Base-by-base conservation (phyloP, 2,329 filamentous ascomycete species). In the Xylariaceae sp. region DNA sequence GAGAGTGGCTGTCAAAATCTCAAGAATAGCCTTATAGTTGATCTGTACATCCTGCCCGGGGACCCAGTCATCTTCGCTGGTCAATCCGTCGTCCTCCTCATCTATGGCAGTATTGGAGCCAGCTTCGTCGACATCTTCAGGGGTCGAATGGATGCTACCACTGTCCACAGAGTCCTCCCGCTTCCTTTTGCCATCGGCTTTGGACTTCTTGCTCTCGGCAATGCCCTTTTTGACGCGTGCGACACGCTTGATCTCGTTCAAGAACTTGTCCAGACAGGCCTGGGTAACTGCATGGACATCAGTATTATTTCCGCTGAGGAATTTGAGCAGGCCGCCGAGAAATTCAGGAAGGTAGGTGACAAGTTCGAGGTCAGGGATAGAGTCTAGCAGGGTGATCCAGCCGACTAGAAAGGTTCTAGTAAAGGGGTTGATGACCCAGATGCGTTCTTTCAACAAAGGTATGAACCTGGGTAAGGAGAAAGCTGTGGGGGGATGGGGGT, bases 221-320 rank as follows among this genome's bases (percentile, higher is more conserved):
- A 98, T 87, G 2, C 91, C 90, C 61, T 91, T 93, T 68, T 95
- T 96, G 48, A 98, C 83, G 12, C 86, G 82, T 12, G 92, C 85
- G 48, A 98, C 97, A 55, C 92, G 86, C 67, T 92, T 95, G 60
- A 98, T 97, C 67, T 98, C 93, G 40, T 79, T 82, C 16, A 98
- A 71, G 57, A 98, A 97, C 53, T 88, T 85, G 64, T 97, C 92
- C 19, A 98, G 71, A 38, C 90, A 88, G 21, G 80, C 81, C 64
- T 95, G 91, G 0, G 93, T 97, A 33, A 89, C 87, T 42, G 92
- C 89, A 59, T 95, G 88, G n/a, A 98, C 93, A 64, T 98, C 93
- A 38, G 82, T 76, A 62, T 96, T 96, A 11, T 86, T 83, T 58
- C 96, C 93, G 51, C 89, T 91, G 10, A 98, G 76, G 57, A 97